A percentile compares a stretch with the other conserved stretches of the same genome.
These are phyloP conservation scores for Talaromyces sp. DNA, from an alignment of 2,329 filamentous ascomycete species.

Conservation along the genomic window DNA sequence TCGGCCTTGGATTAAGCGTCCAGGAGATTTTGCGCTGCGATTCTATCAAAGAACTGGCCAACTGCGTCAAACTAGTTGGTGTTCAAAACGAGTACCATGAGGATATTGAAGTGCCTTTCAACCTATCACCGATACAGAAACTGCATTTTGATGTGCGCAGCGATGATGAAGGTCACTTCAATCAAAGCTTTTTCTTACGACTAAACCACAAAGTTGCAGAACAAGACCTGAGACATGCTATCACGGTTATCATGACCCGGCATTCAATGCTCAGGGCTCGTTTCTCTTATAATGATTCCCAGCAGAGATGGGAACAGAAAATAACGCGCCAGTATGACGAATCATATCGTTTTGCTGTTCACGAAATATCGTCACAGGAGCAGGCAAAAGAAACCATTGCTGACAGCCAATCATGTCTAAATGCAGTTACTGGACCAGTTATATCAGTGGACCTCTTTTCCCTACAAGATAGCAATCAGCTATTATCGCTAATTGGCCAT, in stretches of 20 bases:
- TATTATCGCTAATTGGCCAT: slow-evolving; percentile 33
- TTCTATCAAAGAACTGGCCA: slow-evolving; percentile 38
- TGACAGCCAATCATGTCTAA: slow-evolving; percentile 29
- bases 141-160: slow-evolving; percentile 32
- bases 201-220: slow-evolving; percentile 23
- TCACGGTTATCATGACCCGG: slow-evolving; percentile 27
- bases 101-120: slow-evolving; percentile 29
- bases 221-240: slow-evolving; percentile 20
- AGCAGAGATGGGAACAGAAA: slow-evolving; percentile 20
- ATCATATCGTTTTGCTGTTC: slow-evolving; percentile 24
- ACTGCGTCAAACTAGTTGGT: slow-evolving; percentile 25
- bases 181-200: slow-evolving; percentile 33
- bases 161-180: slow-evolving; percentile 33
- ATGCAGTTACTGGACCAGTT: slow-evolving; percentile 34
- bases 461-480: slow-evolving; percentile 23
- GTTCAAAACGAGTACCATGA: slow-evolving; percentile 28
- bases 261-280: slow-evolving; percentile 37
- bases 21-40: slow-evolving; percentile 47
- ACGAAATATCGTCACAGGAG: slow-evolving; percentile 17
- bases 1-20: slow-evolving; percentile 42
- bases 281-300: slow-evolving; percentile 19
- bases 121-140: slow-evolving; percentile 34
- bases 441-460: slow-evolving; percentile 41
- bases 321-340: slow-evolving; percentile 25
- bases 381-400: slow-evolving; percentile 22